Evolutionary conservation across 2,329 filamentous ascomycete genomes (phyloP), one percentile per base, ranked within the genome.

Genomic region (Mariannaea sp.): DNA sequence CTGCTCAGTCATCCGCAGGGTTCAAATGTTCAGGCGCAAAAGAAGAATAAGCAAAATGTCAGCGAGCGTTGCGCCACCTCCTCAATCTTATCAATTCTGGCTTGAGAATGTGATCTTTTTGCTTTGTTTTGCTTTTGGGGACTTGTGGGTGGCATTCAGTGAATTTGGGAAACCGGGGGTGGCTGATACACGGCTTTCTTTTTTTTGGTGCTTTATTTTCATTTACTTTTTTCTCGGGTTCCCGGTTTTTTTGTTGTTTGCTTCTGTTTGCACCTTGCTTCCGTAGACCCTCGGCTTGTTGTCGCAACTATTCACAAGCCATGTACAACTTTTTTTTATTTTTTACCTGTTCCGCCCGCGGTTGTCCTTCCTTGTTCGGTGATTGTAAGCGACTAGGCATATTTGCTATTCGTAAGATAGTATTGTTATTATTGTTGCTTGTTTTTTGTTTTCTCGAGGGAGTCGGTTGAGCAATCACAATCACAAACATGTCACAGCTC

Each of bases 181-280:
- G 41, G 49, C 49, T 51, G 20, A 19, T 13, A 30, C 38, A n/a
- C n/a, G n/a, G n/a, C n/a, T n/a, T n/a, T n/a, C n/a, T n/a, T n/a
- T n/a, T n/a, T n/a, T n/a, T n/a, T n/a, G n/a, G n/a, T n/a, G n/a
- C n/a, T n/a, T n/a, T n/a, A n/a, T n/a, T n/a, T n/a, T n/a, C n/a
- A n/a, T n/a, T n/a, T n/a, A n/a, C n/a, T n/a, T n/a, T n/a, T n/a
- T n/a, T n/a, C n/a, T n/a, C n/a, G n/a, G n/a, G n/a, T n/a, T n/a
- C n/a, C n/a, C n/a, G n/a, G n/a, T n/a, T n/a, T 26, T 22, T 49
- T 41, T 36, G 29, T 41, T 41, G 26, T 49, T 49, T 49, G 46
- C 26, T 14, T 16, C 38, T 24, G 6, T 24, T 8, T 44, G 4
- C 29, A 8, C 29, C 13, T 32, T 44, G 19, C 29, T 24, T 9